A percentile compares a stretch with the other conserved stretches of the same genome.
Conservation (phyloP, 495 filamentous ascomycete genomes). For the Neurospora hispaniola region DNA sequence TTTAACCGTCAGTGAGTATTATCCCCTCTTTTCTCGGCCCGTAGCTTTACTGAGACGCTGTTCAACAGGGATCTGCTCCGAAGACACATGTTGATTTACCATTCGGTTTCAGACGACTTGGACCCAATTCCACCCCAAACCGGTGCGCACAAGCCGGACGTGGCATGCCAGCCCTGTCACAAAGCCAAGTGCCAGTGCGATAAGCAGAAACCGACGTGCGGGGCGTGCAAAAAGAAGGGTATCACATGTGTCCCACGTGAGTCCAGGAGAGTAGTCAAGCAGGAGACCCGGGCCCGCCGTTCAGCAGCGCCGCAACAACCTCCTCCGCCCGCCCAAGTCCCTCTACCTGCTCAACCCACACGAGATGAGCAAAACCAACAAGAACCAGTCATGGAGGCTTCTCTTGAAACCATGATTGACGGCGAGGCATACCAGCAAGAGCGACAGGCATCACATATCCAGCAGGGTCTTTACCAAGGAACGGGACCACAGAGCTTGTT, state of each 20-base stretch:
- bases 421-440: background rate
- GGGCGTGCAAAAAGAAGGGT: constrained; percentile 44
- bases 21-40: background rate
- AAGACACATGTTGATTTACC: constrained; percentile 44
- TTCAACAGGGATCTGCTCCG: constrained; percentile 46
- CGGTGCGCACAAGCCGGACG: constrained; percentile 15
- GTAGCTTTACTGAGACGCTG: constrained; percentile 11
- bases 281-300: background rate
- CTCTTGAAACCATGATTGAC: background rate
- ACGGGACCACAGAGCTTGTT: background rate
- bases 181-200: constrained; percentile 59
- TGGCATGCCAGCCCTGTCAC: constrained; percentile 47
- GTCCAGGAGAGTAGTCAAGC: background rate
- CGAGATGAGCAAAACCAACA: background rate
- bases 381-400: background rate
- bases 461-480: background rate
- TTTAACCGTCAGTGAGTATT: constrained; percentile 47
- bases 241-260: background rate
- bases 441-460: background rate
- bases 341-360: background rate
- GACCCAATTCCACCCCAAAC: background rate
- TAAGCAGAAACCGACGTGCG: constrained; percentile 50
- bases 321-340: background rate
- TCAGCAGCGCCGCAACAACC: background rate
- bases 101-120: constrained; percentile 9